A percentile compares a stretch with the other conserved stretches of the same genome.
Conservation (phyloP, 495 filamentous ascomycete species). For the Xylaria cubensis region DNA sequence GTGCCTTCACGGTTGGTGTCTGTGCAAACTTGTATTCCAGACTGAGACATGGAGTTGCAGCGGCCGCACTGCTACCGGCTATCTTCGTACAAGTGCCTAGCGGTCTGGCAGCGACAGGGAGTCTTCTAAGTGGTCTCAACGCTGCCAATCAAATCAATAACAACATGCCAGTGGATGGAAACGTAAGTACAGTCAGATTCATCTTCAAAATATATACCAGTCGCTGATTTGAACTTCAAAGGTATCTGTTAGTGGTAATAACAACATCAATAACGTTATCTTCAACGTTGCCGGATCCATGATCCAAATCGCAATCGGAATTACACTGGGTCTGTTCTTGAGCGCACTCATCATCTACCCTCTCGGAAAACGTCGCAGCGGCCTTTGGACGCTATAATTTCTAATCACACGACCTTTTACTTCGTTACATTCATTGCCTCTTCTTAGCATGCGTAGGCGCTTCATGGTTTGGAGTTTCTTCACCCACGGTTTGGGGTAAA, state of each 20-base stretch:
- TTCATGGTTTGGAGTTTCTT: background rate
- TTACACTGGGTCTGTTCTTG: slow-evolving; percentile 88
- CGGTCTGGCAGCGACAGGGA: slow-evolving; percentile 84
- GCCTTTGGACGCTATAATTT: slow-evolving; percentile 82
- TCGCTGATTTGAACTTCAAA: slow-evolving; percentile 22
- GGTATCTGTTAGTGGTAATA: slow-evolving; percentile 29
- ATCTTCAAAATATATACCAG: background rate
- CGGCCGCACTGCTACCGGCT: slow-evolving; percentile 86
- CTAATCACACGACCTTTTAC: background rate
- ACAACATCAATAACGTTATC: slow-evolving; percentile 66
- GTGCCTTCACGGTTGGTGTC: slow-evolving; percentile 85
- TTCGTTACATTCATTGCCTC: background rate
- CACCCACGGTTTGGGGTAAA: background rate
- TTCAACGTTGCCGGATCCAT: slow-evolving; percentile 88
- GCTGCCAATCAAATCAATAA: slow-evolving; percentile 78
- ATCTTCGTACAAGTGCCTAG: slow-evolving; percentile 96
- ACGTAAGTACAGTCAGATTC: slow-evolving; percentile 28
- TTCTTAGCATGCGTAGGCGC: background rate
- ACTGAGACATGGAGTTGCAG: slow-evolving; percentile 82
- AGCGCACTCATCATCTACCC: slow-evolving; percentile 90
- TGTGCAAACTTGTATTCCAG: slow-evolving; percentile 88
- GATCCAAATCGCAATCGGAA: slow-evolving; percentile 91
- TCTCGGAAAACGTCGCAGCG: slow-evolving; percentile 86
- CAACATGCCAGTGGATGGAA: slow-evolving; percentile 39
- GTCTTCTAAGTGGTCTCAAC: slow-evolving; percentile 82